These are phyloP conservation scores for Leptographium procerum DNA, from an alignment of 2,329 filamentous ascomycete species.

Conservation along the genomic window DNA sequence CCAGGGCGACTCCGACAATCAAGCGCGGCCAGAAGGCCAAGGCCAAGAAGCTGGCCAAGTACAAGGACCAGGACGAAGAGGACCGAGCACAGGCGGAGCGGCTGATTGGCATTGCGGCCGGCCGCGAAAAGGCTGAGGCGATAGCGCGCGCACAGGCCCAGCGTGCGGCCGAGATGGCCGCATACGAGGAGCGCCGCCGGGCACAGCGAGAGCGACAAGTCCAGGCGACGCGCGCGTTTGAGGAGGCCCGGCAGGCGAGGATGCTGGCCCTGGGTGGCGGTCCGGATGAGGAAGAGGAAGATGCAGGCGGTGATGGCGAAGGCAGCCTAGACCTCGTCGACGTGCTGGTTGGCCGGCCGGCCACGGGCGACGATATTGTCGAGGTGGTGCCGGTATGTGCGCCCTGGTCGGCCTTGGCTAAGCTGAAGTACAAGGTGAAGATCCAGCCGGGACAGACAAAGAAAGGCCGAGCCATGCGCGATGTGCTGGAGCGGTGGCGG, in stretches of 20 bases:
- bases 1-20: constrained; percentile 20
- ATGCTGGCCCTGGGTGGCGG: constrained; percentile 45
- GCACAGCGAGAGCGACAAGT: constrained; percentile 72
- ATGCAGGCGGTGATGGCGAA: constrained; percentile 44
- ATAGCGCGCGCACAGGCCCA: constrained; percentile 56
- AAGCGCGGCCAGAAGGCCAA: constrained; percentile 73
- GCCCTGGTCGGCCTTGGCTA: constrained; percentile 50
- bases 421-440: constrained; percentile 90
- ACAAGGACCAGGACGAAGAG: constrained; percentile 89
- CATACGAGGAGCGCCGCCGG: constrained; percentile 61
- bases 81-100: constrained; percentile 74
- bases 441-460: constrained; percentile 81
- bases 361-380: constrained; percentile 72
- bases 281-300: constrained; percentile 43
- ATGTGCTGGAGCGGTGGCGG: constrained; percentile 77
- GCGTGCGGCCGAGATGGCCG: constrained; percentile 60
- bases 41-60: constrained; percentile 84
- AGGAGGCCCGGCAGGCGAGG: constrained; percentile 53
- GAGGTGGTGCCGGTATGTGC: constrained; percentile 54
- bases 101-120: constrained; percentile 67
- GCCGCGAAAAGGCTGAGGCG: constrained; percentile 55
- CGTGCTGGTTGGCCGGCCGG: constrained; percentile 63
- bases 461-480: constrained; percentile 88
- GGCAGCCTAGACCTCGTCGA: constrained; percentile 42
- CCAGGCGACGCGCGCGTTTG: constrained; percentile 63